phyloP scores from a whole-genome alignment of 2,329 filamentous ascomycete species.

The Diaporthe vexans region DNA sequence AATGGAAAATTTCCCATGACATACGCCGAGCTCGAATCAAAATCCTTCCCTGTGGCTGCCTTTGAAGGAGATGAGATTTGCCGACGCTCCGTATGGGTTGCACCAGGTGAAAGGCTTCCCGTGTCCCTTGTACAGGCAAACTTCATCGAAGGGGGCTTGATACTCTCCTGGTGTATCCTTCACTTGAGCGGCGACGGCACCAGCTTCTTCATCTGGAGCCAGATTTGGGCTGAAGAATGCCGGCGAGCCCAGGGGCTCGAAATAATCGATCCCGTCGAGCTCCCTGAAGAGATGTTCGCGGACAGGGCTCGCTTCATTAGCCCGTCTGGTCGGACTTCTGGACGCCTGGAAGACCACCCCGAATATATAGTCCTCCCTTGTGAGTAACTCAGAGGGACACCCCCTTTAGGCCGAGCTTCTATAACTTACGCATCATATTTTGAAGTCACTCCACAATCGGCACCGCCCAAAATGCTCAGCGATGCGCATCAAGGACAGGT shows the following conservation, averaged over 20 bases:
- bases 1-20: slow-evolving; percentile 45
- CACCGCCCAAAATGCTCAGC: slow-evolving; percentile 52
- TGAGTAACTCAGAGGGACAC: not conserved
- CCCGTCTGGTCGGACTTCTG: slow-evolving; percentile 48
- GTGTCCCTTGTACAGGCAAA: slow-evolving; percentile 46
- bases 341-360: slow-evolving; percentile 49
- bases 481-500: slow-evolving; percentile 49
- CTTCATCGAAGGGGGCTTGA: slow-evolving; percentile 49
- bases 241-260: slow-evolving; percentile 49
- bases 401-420: not conserved
- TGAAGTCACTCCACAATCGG: slow-evolving; percentile 46
- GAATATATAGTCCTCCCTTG: slow-evolving; percentile 51
- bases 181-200: slow-evolving; percentile 53
- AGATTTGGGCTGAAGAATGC: slow-evolving; percentile 54
- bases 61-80: slow-evolving; percentile 42
- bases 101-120: slow-evolving; percentile 44
- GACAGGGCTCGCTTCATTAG: slow-evolving; percentile 49
- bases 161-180: slow-evolving; percentile 47
- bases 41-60: slow-evolving; percentile 46
- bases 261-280: slow-evolving; percentile 44
- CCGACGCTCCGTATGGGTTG: not conserved
- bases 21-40: slow-evolving; percentile 47
- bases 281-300: slow-evolving; percentile 48
- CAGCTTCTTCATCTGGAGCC: slow-evolving; percentile 49
- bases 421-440: not conserved